phyloP scores from a whole-genome alignment of 805 yeast genomes.

The Starmerella ratchasimensis region DNA sequence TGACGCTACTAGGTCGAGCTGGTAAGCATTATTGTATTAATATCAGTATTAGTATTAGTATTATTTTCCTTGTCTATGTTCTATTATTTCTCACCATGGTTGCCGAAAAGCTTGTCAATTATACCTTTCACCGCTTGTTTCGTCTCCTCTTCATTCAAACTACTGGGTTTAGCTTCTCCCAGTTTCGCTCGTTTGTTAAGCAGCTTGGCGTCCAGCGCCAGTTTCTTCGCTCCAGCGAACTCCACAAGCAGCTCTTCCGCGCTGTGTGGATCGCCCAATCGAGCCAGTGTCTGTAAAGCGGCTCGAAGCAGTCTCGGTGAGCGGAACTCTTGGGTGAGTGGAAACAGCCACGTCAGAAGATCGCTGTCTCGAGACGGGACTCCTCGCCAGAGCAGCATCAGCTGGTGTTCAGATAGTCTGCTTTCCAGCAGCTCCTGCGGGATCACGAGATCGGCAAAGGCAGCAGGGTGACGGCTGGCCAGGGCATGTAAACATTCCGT shows the following conservation, averaged over 20 bases:
- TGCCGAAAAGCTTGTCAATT: neutral
- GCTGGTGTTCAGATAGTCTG: constrained; percentile 5
- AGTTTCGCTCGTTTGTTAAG: neutral
- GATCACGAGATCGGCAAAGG: constrained; percentile 8
- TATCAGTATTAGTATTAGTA: no score
- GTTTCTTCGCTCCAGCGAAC: neutral
- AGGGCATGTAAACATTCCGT: constrained; percentile 10
- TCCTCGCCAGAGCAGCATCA: constrained; percentile 12
- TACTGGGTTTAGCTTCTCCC: neutral
- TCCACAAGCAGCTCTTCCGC: neutral
- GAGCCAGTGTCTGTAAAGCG: constrained; percentile 2
- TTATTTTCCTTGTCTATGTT: no score
- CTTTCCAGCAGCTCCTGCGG: constrained; percentile 9
- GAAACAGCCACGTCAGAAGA: constrained; percentile 13
- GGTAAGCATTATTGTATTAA: no score
- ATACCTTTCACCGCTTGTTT: neutral
- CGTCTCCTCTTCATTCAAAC: neutral
- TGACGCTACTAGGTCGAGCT: no score
- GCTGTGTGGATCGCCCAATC: neutral
- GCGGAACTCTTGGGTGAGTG: constrained; percentile 3
- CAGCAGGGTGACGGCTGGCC: constrained; percentile 7
- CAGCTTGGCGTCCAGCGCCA: neutral
- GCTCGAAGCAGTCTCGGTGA: constrained; percentile 10
- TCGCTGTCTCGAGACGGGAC: constrained; percentile 1
- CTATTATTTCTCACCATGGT: no score